These are phyloP conservation scores for Solanum raphanifolium DNA, from an alignment of 257 asterid species.

Conservation along the genomic window DNA sequence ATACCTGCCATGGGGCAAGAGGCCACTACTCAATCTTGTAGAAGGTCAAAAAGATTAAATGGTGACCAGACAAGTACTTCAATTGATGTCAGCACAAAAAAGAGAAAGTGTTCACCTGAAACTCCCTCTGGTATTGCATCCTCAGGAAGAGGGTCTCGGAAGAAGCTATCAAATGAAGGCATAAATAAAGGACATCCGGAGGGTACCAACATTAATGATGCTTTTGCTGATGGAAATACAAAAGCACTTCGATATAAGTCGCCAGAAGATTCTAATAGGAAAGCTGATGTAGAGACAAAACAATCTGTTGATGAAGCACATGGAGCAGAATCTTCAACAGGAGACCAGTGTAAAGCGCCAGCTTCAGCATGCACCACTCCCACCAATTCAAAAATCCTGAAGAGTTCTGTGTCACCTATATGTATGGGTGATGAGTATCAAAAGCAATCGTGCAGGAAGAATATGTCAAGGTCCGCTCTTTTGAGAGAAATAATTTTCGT, in stretches of 20 bases:
- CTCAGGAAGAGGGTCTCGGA: background rate
- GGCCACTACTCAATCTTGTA: constrained; percentile 9
- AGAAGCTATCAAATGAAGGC: background rate
- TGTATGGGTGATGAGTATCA: constrained; percentile 93
- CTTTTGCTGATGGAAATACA: constrained; percentile 6
- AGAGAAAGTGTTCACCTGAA: constrained; percentile 4
- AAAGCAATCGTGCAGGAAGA: constrained; percentile 62
- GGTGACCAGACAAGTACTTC: constrained; percentile 6
- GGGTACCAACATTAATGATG: constrained; percentile 7
- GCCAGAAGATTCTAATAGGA: constrained; percentile 14
- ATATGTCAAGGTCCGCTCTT: constrained; percentile 30
- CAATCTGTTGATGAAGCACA: constrained; percentile 17
- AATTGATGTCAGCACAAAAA: background rate
- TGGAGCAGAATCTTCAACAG: constrained; percentile 32
- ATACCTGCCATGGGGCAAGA: constrained; percentile 12
- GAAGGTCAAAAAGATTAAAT: constrained; percentile 28
- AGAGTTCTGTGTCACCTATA: constrained; percentile 56
- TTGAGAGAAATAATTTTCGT: constrained; percentile 41
- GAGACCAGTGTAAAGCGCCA: constrained; percentile 13
- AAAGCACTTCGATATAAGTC: constrained; percentile 3
- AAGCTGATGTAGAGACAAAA: constrained; percentile 5
- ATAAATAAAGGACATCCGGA: constrained; percentile 2
- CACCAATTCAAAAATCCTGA: constrained; percentile 26
- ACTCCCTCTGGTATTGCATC: background rate
- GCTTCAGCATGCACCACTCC: constrained; percentile 44